Evolutionary conservation across 352 stramenopile species (phyloP).

Genomic region (Globisporangium camurandrum): DNA sequence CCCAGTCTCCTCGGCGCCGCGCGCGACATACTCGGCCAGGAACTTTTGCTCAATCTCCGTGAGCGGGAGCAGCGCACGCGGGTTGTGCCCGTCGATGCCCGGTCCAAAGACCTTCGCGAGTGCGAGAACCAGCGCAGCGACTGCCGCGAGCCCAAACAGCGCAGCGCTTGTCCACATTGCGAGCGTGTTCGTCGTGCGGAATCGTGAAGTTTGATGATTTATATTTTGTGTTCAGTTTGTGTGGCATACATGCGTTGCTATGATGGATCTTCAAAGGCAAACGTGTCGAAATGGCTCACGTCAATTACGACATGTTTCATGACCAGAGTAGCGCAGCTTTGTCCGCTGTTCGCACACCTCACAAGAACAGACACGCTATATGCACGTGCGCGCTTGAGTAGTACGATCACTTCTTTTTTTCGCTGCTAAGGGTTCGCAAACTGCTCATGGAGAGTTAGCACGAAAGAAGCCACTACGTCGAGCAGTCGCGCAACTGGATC

Average conservation of each 20-base stretch:
- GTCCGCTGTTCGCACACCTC: too few species aligned
- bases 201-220: neutral
- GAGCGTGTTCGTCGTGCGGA: neutral
- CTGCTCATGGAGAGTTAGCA: too few species aligned
- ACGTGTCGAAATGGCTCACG: too few species aligned
- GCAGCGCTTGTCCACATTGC: slow-evolving; percentile 18
- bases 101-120: slow-evolving; percentile 40
- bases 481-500: too few species aligned
- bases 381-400: too few species aligned
- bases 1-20: slow-evolving; percentile 41
- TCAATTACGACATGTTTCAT: too few species aligned
- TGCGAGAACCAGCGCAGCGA: slow-evolving; percentile 10
- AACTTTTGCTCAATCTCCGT: slow-evolving; percentile 41
- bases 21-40: slow-evolving; percentile 34
- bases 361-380: too few species aligned
- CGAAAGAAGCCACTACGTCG: too few species aligned
- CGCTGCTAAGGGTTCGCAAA: too few species aligned
- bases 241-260: slow-evolving; percentile 6
- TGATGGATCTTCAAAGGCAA: too few species aligned
- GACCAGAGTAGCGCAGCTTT: too few species aligned
- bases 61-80: slow-evolving; percentile 30
- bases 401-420: too few species aligned
- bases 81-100: slow-evolving; percentile 42
- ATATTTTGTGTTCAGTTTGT: slow-evolving; percentile 7
- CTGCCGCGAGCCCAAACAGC: slow-evolving; percentile 16